Conservation (phyloP, 331 rosid genomes). For the Malus hybrid region DNA sequence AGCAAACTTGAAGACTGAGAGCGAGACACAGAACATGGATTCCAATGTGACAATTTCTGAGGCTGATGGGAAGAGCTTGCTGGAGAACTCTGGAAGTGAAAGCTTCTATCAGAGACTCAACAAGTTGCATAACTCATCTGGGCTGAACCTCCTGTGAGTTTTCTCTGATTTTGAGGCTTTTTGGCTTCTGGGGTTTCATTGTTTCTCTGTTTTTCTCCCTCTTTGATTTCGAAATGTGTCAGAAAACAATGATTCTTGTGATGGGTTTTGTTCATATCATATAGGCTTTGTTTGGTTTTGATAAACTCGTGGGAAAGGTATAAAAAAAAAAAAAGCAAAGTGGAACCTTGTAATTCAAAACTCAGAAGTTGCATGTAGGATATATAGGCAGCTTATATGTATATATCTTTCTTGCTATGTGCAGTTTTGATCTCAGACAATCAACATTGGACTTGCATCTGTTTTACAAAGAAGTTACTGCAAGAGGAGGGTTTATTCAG, state of each 20-base stretch:
- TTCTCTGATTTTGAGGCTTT: not conserved
- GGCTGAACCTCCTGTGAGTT: conserved; percentile 29
- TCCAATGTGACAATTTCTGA: not conserved
- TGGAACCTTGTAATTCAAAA: no score
- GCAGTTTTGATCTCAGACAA: conserved; percentile 23
- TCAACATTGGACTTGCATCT: conserved; percentile 19
- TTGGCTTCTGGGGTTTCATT: not conserved
- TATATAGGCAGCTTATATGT: not conserved
- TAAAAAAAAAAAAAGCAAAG: no score
- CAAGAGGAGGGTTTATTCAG: conserved; percentile 26
- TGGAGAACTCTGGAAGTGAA: conserved; percentile 10
- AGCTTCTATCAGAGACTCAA: conserved; percentile 17
- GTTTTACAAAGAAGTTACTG: conserved; percentile 26
- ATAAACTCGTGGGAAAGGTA: no score
- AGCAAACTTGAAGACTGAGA: conserved; percentile 7
- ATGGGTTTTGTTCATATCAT: no score
- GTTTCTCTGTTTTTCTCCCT: not conserved
- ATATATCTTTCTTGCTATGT: not conserved
- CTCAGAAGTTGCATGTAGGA: no score
- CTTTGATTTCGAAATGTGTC: not conserved
- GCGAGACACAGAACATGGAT: not conserved
- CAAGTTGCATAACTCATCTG: conserved; percentile 18
- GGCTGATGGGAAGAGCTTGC: conserved; percentile 1
- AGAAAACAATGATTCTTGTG: no score
- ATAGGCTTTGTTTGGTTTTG: no score